A percentile compares a stretch with the other conserved stretches of the same genome.
Conservation (phyloP, 2,329 filamentous ascomycete species). For the Colletotrichum eremochloae region DNA sequence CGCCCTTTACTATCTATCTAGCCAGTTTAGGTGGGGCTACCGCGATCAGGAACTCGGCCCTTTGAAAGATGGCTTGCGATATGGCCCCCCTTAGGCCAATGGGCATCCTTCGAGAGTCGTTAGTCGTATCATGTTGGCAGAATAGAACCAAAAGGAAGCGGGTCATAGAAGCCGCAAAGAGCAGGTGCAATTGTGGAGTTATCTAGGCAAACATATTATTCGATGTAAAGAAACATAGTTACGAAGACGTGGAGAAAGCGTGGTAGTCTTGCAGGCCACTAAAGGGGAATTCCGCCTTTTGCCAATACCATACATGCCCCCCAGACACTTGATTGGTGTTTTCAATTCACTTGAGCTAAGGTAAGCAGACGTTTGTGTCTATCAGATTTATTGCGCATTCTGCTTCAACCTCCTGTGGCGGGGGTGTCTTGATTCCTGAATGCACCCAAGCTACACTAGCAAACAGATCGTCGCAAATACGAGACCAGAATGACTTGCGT, state of each 20-base stretch:
- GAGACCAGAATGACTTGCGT: neutral
- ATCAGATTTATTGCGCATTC: neutral
- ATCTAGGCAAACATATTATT: neutral
- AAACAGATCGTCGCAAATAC: neutral
- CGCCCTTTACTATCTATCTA: neutral
- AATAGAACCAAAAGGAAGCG: neutral
- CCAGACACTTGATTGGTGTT: neutral
- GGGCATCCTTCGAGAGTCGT: too few relatives aligned
- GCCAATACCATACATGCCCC: neutral
- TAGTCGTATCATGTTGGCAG: neutral
- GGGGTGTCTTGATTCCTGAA: neutral
- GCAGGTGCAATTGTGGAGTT: neutral
- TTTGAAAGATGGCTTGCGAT: neutral
- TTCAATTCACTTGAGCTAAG: neutral
- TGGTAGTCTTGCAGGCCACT: neutral
- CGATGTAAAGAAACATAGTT: neutral
- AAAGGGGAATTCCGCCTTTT: neutral
- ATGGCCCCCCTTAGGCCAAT: too few relatives aligned
- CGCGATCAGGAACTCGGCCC: neutral
- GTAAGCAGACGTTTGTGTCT: neutral
- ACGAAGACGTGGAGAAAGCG: neutral
- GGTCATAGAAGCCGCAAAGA: neutral
- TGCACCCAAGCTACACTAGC: neutral
- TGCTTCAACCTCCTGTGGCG: neutral
- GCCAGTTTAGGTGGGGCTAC: neutral